phyloP scores from a whole-genome alignment of 2,329 filamentous ascomycete genomes.

The Boeremia exigua region DNA sequence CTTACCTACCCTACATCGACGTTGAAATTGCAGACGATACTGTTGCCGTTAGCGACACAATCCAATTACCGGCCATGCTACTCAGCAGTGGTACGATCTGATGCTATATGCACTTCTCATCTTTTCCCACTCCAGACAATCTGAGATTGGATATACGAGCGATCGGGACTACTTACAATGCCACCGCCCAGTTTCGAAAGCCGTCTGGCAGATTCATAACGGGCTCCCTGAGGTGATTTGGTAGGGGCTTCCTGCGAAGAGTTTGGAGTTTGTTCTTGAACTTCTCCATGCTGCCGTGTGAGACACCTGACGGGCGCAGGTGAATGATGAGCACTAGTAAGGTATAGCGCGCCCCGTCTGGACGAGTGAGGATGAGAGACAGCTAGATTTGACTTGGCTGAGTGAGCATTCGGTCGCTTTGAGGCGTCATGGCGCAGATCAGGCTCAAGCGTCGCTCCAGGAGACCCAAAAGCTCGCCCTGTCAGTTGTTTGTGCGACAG shows the following conservation, averaged over 20 bases:
- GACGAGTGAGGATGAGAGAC: slow-evolving; percentile 17
- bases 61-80: neutral
- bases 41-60: slow-evolving; percentile 25
- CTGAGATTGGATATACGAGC: neutral
- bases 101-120: neutral
- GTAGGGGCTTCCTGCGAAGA: slow-evolving; percentile 31
- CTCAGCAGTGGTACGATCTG: neutral
- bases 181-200: slow-evolving; percentile 50
- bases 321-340: slow-evolving; percentile 15
- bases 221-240: slow-evolving; percentile 33
- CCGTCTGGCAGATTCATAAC: slow-evolving; percentile 25
- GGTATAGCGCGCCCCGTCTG: slow-evolving; percentile 19
- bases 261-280: slow-evolving; percentile 41
- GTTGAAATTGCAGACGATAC: slow-evolving; percentile 53
- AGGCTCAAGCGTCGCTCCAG: neutral
- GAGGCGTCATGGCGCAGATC: slow-evolving; percentile 18
- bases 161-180: slow-evolving; percentile 41
- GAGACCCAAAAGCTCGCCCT: neutral
- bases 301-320: slow-evolving; percentile 35
- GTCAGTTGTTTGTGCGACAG: neutral
- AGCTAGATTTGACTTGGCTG: slow-evolving; percentile 11
- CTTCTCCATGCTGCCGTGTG: slow-evolving; percentile 40
- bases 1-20: slow-evolving; percentile 49
- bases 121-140: neutral
- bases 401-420: slow-evolving; percentile 8